Evolutionary conservation across 2,329 filamentous ascomycete species (phyloP).

Genomic region (Alternaria burnsii): DNA sequence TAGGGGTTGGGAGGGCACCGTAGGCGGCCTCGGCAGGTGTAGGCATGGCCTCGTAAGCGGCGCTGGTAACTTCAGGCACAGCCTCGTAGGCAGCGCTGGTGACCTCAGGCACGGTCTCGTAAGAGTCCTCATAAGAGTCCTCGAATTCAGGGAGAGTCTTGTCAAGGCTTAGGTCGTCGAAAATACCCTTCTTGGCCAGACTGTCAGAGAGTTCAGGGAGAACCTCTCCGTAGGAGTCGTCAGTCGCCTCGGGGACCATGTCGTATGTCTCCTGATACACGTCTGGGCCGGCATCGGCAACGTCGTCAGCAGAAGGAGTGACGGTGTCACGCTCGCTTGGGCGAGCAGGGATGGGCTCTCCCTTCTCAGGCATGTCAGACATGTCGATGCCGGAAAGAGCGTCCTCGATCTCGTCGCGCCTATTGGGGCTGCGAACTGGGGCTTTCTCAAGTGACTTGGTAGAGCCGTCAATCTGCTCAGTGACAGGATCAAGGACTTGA

Average conservation of each 20-base stretch:
- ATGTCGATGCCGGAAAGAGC: neutral
- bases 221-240: neutral
- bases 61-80: neutral
- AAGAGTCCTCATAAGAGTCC: conserved; percentile 2
- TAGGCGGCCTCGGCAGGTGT: neutral
- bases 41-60: neutral
- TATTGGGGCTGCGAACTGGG: neutral
- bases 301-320: neutral
- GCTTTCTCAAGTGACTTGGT: neutral
- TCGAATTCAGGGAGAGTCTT: neutral
- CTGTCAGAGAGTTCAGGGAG: no score
- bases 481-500: no score
- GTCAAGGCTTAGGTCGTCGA: neutral
- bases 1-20: neutral
- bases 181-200: neutral
- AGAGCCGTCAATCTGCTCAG: neutral
- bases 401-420: neutral
- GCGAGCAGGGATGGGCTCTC: neutral
- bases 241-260: neutral
- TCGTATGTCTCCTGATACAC: neutral
- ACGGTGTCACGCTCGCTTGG: neutral
- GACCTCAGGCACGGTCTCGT: neutral
- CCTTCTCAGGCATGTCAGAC: neutral
- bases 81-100: neutral
- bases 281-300: neutral